Evolutionary conservation across 768 basidiomycete genomes (phyloP).

Genomic region (Tylopilus cervinicoccineus): DNA sequence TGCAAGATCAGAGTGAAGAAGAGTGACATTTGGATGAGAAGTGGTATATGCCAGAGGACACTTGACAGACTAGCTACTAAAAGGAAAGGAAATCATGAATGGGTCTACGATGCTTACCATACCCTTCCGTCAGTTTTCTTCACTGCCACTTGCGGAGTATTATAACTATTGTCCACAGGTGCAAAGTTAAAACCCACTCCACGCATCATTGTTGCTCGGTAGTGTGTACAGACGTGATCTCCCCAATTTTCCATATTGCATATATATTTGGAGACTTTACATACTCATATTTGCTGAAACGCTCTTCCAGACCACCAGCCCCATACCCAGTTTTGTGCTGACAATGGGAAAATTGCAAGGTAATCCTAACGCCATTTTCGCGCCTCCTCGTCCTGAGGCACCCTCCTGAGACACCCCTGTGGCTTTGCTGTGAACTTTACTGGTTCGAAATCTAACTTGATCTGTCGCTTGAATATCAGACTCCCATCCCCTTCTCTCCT

Average conservation of each 20-base stretch:
- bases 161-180: neutral
- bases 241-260: neutral
- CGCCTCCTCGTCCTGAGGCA: too few relatives aligned
- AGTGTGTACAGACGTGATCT: too few relatives aligned
- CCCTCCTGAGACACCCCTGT: too few relatives aligned
- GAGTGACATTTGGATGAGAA: slow-evolving; percentile 20
- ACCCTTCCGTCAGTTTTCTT: neutral
- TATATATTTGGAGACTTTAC: too few relatives aligned
- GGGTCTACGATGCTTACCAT: neutral
- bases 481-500: neutral
- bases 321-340: too few relatives aligned
- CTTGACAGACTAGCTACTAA: too few relatives aligned
- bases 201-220: neutral
- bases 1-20: slow-evolving; percentile 67
- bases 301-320: too few relatives aligned
- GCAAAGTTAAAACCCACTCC: neutral
- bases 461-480: slow-evolving; percentile 1
- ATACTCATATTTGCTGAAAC: too few relatives aligned
- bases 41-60: neutral
- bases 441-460: neutral
- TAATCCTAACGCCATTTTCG: too few relatives aligned
- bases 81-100: too few relatives aligned
- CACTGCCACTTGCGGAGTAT: neutral
- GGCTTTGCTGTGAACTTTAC: too few relatives aligned
- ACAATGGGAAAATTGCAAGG: too few relatives aligned